Percentiles rank a stretch among this genome's conserved stretches.
These are phyloP conservation scores for Penicillium sp. DNA, from an alignment of 2,329 filamentous ascomycete species.

Conservation along the genomic window DNA sequence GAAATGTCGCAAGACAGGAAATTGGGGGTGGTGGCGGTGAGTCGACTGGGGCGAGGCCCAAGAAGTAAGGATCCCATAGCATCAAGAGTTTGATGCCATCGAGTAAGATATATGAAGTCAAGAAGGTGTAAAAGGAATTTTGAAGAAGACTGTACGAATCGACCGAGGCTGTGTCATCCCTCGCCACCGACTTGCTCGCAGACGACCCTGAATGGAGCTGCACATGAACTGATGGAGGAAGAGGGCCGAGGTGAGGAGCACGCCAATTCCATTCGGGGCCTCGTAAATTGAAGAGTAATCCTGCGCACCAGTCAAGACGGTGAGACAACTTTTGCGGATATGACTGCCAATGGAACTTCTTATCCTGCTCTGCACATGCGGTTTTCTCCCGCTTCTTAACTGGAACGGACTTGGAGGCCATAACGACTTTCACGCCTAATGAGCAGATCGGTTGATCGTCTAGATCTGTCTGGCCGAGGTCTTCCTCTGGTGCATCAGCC, in stretches of 20 bases:
- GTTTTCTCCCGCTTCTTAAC: too few species aligned
- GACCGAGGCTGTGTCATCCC: slow-evolving; percentile 32
- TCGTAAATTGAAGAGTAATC: slow-evolving; percentile 57
- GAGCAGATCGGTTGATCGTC: not conserved
- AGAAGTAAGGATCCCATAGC: slow-evolving; percentile 77
- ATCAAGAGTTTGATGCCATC: slow-evolving; percentile 68
- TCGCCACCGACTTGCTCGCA: slow-evolving; percentile 14
- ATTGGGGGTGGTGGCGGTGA: slow-evolving; percentile 45
- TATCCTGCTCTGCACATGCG: not conserved
- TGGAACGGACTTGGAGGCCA: too few species aligned
- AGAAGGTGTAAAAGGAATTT: slow-evolving; percentile 47
- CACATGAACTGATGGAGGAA: slow-evolving; percentile 29
- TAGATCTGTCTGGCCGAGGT: not conserved
- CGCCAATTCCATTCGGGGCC: slow-evolving; percentile 62
- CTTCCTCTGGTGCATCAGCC: not conserved
- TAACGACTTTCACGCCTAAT: too few species aligned
- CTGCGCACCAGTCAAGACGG: slow-evolving; percentile 57
- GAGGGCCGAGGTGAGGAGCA: slow-evolving; percentile 44
- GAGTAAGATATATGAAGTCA: slow-evolving; percentile 62
- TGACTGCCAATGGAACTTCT: slow-evolving; percentile 53
- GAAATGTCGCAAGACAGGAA: slow-evolving; percentile 45
- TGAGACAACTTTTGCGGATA: slow-evolving; percentile 52
- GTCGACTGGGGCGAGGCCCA: slow-evolving; percentile 52
- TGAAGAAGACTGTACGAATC: slow-evolving; percentile 49
- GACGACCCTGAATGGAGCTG: slow-evolving; percentile 22